Conservation (phyloP, 208 protist species). For the Crithidia bombi region DNA sequence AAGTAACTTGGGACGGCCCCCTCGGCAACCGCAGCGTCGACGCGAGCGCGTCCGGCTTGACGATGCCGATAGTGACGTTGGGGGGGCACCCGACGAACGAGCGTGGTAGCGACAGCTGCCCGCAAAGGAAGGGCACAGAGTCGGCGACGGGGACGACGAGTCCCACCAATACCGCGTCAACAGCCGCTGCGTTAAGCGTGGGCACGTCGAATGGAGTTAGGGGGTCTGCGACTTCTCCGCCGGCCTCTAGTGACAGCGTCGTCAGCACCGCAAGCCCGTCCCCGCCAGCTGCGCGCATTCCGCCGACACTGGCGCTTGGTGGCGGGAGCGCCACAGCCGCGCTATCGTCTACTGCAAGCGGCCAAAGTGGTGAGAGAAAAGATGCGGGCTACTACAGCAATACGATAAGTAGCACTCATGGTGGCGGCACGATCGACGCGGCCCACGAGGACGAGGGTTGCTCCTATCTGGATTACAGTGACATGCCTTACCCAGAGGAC, state of each 20-base stretch:
- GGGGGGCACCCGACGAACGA: neutral
- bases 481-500: constrained; percentile 22
- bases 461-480: constrained; percentile 46
- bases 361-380: too few species aligned
- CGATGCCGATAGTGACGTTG: neutral
- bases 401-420: neutral
- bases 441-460: constrained; percentile 33
- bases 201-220: constrained; percentile 9
- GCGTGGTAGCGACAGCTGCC: neutral
- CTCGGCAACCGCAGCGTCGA: neutral
- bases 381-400: neutral
- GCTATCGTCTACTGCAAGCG: neutral
- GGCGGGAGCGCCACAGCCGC: neutral
- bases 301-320: neutral
- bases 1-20: constrained; percentile 4
- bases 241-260: neutral
- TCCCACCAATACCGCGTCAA: neutral
- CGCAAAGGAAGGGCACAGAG: neutral
- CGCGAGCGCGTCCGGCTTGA: neutral
- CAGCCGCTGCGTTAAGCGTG: neutral
- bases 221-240: neutral
- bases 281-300: constrained; percentile 1
- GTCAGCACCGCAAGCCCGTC: constrained; percentile 4
- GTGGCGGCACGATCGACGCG: neutral
- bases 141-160: neutral